A percentile compares a stretch with the other conserved stretches of the same genome.
Evolutionary conservation across 2,329 filamentous ascomycete species (phyloP).

Genomic region (Allantophomopsis lycopodina): DNA sequence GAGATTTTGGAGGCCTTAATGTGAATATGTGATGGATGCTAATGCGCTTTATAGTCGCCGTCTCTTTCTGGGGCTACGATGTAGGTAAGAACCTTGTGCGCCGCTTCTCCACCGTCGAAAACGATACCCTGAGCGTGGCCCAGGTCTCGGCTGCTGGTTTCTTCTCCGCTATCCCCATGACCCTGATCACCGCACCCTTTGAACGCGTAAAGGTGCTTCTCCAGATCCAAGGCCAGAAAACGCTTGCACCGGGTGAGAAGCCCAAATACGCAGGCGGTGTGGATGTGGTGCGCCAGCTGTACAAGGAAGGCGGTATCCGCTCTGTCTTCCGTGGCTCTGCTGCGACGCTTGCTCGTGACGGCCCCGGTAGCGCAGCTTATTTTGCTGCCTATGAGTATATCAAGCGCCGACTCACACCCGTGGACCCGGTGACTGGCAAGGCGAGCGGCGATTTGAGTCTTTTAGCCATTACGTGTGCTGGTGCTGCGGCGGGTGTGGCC

Average conservation of each 20-base stretch:
- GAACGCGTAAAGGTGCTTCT: conserved; percentile 98
- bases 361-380: conserved; percentile 85
- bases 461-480: conserved; percentile 70
- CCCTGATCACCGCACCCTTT: conserved; percentile 94
- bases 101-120: conserved; percentile 40
- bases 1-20: no score
- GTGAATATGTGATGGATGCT: no score
- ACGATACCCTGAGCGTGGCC: conserved; percentile 61
- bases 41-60: conserved; percentile 37
- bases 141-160: conserved; percentile 90
- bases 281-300: conserved; percentile 88
- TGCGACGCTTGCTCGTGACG: conserved; percentile 88
- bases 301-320: conserved; percentile 77
- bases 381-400: conserved; percentile 96
- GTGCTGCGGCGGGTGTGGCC: conserved; percentile 81
- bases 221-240: conserved; percentile 89
- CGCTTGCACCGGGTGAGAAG: conserved; percentile 76
- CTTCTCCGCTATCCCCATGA: conserved; percentile 97
- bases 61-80: conserved; percentile 80
- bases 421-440: conserved; percentile 59
- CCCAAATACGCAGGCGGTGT: conserved; percentile 77
- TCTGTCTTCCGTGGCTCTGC: conserved; percentile 84
- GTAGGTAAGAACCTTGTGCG: conserved; percentile 83
- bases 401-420: conserved; percentile 75
- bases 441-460: conserved; percentile 68